A percentile compares a stretch with the other conserved stretches of the same genome.
Evolutionary conservation across 2,329 filamentous ascomycete species (phyloP).

Genomic region (Dactylella cylindrospora): DNA sequence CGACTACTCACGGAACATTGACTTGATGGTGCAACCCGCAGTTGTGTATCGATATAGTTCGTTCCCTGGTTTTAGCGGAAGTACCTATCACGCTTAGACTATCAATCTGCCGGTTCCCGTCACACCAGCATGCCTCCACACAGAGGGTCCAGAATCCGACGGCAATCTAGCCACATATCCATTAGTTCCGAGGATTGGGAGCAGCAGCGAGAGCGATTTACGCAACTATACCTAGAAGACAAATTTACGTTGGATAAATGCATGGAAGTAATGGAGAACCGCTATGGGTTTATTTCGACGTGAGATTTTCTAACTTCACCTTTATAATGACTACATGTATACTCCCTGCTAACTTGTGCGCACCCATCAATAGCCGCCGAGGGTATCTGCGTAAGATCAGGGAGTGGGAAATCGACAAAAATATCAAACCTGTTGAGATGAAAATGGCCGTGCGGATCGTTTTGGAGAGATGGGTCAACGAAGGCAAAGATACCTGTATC

Average conservation of each 20-base stretch:
- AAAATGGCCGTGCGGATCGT: neutral
- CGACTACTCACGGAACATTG: no score
- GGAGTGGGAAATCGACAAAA: constrained; percentile 15
- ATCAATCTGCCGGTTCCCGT: no score
- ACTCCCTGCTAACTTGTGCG: neutral
- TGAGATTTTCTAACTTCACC: neutral
- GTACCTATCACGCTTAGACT: no score
- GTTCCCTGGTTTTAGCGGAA: no score
- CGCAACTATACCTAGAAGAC: neutral
- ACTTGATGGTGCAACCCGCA: no score
- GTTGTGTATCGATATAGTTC: no score
- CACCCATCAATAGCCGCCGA: neutral
- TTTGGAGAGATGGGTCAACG: constrained; percentile 2
- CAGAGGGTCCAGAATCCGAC: no score
- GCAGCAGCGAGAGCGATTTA: neutral
- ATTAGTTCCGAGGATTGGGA: no score
- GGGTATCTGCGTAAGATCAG: constrained; percentile 7
- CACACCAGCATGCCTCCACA: no score
- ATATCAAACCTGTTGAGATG: constrained; percentile 5
- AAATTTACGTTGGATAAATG: neutral
- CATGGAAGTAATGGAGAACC: constrained; percentile 1
- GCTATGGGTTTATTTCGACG: constrained; percentile 3
- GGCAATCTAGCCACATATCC: no score
- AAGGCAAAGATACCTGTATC: constrained; percentile 12
- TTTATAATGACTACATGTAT: neutral